Base-by-base conservation (phyloP, 257 asterid species). In the Primulina eburnea region DNA sequence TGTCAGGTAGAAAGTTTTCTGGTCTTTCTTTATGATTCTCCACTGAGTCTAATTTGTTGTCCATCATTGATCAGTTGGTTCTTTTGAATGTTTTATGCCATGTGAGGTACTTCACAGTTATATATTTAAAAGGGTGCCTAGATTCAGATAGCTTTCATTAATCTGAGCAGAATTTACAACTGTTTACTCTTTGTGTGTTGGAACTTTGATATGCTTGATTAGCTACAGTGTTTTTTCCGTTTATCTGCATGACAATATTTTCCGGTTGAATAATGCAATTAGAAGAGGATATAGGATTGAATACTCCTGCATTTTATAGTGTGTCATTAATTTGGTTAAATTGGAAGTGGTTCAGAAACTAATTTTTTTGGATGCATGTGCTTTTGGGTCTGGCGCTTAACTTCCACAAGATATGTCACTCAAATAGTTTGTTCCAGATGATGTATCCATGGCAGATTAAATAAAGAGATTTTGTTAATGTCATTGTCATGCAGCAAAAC, bases 401-500 rank as follows among this genome's bases (percentile, higher is more conserved):
- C 52, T 35, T 14, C 52, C 16, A 21, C 6, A 4, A 5, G 37
- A 10, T 8, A 55, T 20, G 11, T 29, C 17, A 50, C 21, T 50
- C 21, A 8, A 60, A 34, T 30, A 30, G 33, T 40, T 34, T 43
- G 40, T 56, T 63, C 6, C 43, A 2, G 65, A 18, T 65, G 50
- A 8, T 35, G 62, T 57, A 53, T 38, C 50, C 56, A 50, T 32
- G 70, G 67, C 56, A 43, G 60, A 35, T 33, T 43, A 65, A 53
- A 30, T 21, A 14, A 14, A 52, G 61, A 70, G 67, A 67, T 72
- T 69, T 65, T 63, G 59, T 29, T 24, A 69, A 35, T 55, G 64
- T 78, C 71, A 40, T 69, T 65, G 16, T 68, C 77, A 70, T 83
- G 82, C 90, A 94, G 99, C 78, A 61, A 83, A 88, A 71, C 90